Evolutionary conservation across 2,329 filamentous ascomycete species (phyloP), one percentile per base, ranked within the genome.

Genomic region (Cladophialophora exuberans): DNA sequence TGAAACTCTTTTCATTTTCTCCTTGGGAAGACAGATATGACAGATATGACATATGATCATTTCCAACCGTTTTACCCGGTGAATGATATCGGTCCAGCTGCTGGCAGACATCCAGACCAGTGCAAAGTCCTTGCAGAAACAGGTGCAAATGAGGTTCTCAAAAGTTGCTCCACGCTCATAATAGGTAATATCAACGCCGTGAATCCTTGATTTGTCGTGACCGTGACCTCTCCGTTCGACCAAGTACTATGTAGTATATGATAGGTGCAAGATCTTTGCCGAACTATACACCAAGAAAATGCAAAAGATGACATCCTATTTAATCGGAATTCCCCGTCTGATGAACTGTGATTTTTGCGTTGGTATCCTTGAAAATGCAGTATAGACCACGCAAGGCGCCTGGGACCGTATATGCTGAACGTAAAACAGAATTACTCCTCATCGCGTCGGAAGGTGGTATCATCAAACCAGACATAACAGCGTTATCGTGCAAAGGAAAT

Each of bases 381-480:
- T 15, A 26, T 41, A 17, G 26, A 51, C 25, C 31, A 17, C n/a
- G 25, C 38, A 15, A 30, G 35, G 41, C 46, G 56, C 56, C 56
- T 18, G 41, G 15, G 41, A 47, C 45, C 28, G 49, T 54, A 41
- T 50, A 49, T 56, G 42, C 39, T 28, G 36, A 43, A n/a, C 33
- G 17, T 44, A 45, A 39, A 25, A 28, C n/a, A 26, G 33, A 56
- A 56, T 39, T 45, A 35, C 33, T 49, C 49, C 41, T 38, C 30
- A 28, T 30, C 28, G 35, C 38, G 18, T 50, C n/a, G 11, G 6
- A 53, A 54, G 44, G n/a, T 57, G 43, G 58, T 55, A 55, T 57
- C 58, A 45, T 55, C 26, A 33, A 48, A 49, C n/a, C 41, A 47
- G 43, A 54, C 58, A 44, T 55, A 43, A 52, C 20, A 39, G 50